Percentiles rank a stretch among this genome's conserved stretches.
These are phyloP conservation scores for Clarireedia sp. DNA, from an alignment of 2,329 filamentous ascomycete species.

Conservation along the genomic window DNA sequence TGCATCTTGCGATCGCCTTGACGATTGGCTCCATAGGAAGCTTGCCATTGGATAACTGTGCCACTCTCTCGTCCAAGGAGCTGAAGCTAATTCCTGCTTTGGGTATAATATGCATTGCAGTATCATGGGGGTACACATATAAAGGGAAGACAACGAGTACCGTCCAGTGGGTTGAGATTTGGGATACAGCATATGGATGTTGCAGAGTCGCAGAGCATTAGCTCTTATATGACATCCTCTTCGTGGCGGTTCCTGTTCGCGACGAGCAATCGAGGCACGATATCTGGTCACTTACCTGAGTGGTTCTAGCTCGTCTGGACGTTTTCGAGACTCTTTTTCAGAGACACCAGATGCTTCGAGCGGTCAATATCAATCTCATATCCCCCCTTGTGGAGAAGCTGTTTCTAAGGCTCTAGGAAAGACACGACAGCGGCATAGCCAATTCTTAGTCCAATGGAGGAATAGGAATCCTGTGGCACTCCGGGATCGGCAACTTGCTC, in stretches of 20 bases:
- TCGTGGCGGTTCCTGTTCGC: not conserved
- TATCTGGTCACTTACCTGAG: no score
- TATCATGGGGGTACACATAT: conserved; percentile 8
- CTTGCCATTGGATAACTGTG: not conserved
- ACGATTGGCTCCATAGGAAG: not conserved
- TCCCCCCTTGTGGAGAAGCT: no score
- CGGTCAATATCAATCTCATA: no score
- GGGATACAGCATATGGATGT: conserved; percentile 1
- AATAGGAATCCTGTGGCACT: not conserved
- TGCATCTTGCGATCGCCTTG: not conserved
- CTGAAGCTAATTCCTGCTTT: conserved; percentile 7
- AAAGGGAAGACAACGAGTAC: conserved; percentile 3
- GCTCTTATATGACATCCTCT: conserved; percentile 1
- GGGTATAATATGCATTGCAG: not conserved
- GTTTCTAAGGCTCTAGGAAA: no score
- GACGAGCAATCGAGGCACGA: not conserved
- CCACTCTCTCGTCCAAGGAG: not conserved
- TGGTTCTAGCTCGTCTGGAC: no score
- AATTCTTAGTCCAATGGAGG: not conserved
- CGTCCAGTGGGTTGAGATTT: conserved; percentile 7
- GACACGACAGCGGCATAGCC: no score
- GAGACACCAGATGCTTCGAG: no score
- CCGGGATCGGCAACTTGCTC: conserved; percentile 2
- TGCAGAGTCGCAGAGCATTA: conserved; percentile 2
- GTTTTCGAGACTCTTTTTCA: no score